Evolutionary conservation across 257 asterid species (phyloP), one percentile per base, ranked within the genome.

Genomic region (Petunia axillaris): DNA sequence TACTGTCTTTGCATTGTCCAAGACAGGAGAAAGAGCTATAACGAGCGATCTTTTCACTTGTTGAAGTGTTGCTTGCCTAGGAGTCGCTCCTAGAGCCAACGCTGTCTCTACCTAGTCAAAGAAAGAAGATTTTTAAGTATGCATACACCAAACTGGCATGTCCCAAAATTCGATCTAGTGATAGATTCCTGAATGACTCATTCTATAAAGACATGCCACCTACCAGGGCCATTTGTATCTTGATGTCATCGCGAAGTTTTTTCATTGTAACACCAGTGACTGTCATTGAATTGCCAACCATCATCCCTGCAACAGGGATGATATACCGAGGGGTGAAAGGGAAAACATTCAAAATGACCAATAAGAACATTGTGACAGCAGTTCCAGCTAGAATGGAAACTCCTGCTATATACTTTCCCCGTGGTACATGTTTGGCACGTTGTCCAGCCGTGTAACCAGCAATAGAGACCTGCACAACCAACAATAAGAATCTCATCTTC

Each of bases 231-330:
- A 83, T 87, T 79, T 95, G 99, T 1, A 92, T 91, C 90, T 91
- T 92, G 88, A 95, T 92, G 82, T 95, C 99, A 58, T 95, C 99
- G 0, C 98, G 91, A 54, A 95, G 94, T 60, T 88, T 95, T 59
- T 95, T 95, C 98, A 95, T 95, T 0, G 99, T 92, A 0, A 95
- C 99, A 0, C 98, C 99, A 3, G 99, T 95, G 44, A 93, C 99
- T 0, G 97, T 95, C 99, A 95, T 95, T 0, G 99, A 89, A 41
- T 93, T 95, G 13, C 99, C 98, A 54, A 93, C 97, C 97, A 95
- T 91, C 99, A 95, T 93, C 59, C 99, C 99, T 0, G 98, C 91
- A 3, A 95, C 90, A 0, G 99, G 98, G 82, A 95, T 92, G 64
- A 95, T 95, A 84, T 90, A 95, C 77, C 96, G 85, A 6, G 98